Evolutionary conservation across 73 alveolate genomes (phyloP), one percentile per base, ranked within the genome.

Genomic region (Paramecium tetraurelia): DNA sequence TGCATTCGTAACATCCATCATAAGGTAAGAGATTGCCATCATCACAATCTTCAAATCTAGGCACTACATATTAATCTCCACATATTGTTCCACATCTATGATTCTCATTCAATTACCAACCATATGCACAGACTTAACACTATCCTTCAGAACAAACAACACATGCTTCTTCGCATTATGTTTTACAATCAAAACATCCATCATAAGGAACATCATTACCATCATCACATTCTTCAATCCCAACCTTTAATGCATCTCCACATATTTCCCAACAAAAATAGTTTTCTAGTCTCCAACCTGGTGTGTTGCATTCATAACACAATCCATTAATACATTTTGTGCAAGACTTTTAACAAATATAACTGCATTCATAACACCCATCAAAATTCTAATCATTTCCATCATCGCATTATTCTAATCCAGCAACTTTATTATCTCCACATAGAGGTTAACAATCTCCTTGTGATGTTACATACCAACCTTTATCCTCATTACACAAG

Each of bases 1-100:
- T 68, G 24, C 84, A 68, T 68, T 68, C 84, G 27, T 68, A 68
- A 10, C 87, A 75, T 36, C 87, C 87, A 75, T 75, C 87, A 75
- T n/a, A 36, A 14, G 58, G 58, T 21, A 36, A 14, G 8, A 68
- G 46, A 36, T 75, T 75, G 9, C 84, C 84, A 33, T 68, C 84
- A 68, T 68, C 84, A 18, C 84, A 68, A 31, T 68, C 84, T 68
- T 68, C 84, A 68, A 22, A 68, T 12, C 4, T 33, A 31, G 84
- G 84, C 3, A 68, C 24, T 9, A 68, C 50, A 68, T 12, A 31
- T 12, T 33, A 1, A 33, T 68, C 84, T 68, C 84, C 84, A 27
- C 84, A 68, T 0, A 31, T 68, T 68, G 84, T 27, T 68, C 9
- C 84, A 14, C 84, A 68, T 68, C 46, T 33, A 22, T 22, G 48